Conservation (phyloP, 257 asterid species). For the Vinca minor region DNA sequence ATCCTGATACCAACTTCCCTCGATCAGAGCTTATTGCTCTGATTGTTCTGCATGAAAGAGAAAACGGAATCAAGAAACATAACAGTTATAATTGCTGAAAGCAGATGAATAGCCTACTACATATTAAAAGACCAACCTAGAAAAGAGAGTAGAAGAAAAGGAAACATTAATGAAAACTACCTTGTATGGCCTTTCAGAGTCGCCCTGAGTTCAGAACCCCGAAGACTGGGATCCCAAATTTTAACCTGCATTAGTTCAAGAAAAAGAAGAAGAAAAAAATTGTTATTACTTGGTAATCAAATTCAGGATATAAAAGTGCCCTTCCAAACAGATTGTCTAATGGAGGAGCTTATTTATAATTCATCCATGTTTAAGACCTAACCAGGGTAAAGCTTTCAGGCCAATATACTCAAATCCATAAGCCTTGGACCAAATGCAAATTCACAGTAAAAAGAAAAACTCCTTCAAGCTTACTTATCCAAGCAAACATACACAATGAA, state of each 20-base stretch:
- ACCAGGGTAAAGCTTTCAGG: neutral
- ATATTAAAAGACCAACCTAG: slow-evolving; percentile 8
- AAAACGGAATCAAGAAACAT: slow-evolving; percentile 6
- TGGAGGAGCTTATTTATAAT: neutral
- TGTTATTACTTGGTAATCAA: slow-evolving; percentile 6
- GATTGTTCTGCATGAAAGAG: slow-evolving; percentile 51
- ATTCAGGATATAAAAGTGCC: neutral
- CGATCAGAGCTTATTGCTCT: slow-evolving; percentile 93
- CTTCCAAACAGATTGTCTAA: neutral
- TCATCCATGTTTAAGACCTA: neutral
- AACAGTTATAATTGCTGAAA: neutral
- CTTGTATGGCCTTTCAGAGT: slow-evolving; percentile 85
- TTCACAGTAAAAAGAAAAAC: neutral
- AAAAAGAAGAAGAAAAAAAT: neutral
- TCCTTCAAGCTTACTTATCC: neutral
- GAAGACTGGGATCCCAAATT: slow-evolving; percentile 94
- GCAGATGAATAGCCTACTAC: neutral
- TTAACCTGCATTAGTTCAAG: slow-evolving; percentile 47
- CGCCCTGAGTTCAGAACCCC: slow-evolving; percentile 92
- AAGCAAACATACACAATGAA: neutral
- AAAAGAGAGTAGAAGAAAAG: neutral
- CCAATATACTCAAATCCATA: neutral
- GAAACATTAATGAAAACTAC: slow-evolving; percentile 22
- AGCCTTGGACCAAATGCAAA: neutral
- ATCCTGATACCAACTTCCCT: slow-evolving; percentile 92